Conservation (phyloP, 345 rosid genomes). For the Arabidopsis suecica region DNA sequence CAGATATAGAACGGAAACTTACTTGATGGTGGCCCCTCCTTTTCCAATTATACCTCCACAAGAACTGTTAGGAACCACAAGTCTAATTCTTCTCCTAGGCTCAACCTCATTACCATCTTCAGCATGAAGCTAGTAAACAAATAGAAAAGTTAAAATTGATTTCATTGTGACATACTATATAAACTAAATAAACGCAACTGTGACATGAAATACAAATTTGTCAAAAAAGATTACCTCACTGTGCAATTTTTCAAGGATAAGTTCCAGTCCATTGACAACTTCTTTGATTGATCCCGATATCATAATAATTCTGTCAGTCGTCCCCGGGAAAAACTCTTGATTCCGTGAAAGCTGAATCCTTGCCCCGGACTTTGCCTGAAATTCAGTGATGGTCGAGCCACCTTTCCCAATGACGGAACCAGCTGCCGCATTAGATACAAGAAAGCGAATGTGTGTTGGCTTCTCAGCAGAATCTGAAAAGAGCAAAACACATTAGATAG, state of each 20-base stretch:
- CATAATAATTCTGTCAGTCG: constrained; percentile 91
- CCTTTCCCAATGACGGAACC: constrained; percentile 99
- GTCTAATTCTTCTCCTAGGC: constrained; percentile 85
- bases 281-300: constrained; percentile 83
- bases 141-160: constrained; percentile 28
- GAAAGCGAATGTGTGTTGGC: constrained; percentile 80
- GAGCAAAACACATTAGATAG: neutral
- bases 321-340: constrained; percentile 94
- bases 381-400: constrained; percentile 95
- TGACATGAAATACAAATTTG: constrained; percentile 16
- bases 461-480: constrained; percentile 75
- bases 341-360: constrained; percentile 95
- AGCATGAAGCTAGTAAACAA: constrained; percentile 63
- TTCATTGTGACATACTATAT: constrained; percentile 15
- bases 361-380: constrained; percentile 94
- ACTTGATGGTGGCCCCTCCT: constrained; percentile 98
- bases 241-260: constrained; percentile 79
- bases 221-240: constrained; percentile 73
- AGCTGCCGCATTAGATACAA: constrained; percentile 97
- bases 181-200: neutral
- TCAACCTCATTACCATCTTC: constrained; percentile 81
- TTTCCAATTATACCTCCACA: constrained; percentile 99
- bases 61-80: constrained; percentile 91
- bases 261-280: constrained; percentile 77
- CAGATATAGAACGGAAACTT: constrained; percentile 37